A percentile compares a stretch with the other conserved stretches of the same genome.
Evolutionary conservation across 1,139 yeast genomes (phyloP).

Genomic region (Magnusiomyces tetraspermus): DNA sequence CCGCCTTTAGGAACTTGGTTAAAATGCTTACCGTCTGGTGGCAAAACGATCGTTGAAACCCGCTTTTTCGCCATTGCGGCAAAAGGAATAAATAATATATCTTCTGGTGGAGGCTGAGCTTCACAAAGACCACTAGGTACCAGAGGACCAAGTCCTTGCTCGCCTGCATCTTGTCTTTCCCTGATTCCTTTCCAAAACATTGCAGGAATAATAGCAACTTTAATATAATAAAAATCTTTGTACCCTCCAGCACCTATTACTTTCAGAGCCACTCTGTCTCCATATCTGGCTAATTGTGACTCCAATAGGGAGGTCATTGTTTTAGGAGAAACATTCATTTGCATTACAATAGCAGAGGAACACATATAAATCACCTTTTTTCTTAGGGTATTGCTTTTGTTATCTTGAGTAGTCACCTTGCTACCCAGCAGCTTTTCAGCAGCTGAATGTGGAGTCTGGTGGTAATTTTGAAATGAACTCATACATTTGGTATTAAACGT

Average conservation of each 20-base stretch:
- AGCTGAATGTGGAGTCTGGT: neutral
- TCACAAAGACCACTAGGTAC: neutral
- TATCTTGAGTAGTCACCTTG: neutral
- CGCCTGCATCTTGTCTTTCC: neutral
- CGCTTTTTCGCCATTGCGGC: neutral
- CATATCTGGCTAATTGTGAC: neutral
- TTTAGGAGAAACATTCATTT: neutral
- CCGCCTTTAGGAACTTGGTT: neutral
- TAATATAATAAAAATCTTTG: neutral
- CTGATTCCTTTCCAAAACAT: neutral
- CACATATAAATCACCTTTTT: neutral
- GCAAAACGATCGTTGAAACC: neutral
- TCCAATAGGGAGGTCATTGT: neutral
- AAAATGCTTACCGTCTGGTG: too few relatives aligned
- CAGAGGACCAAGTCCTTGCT: neutral
- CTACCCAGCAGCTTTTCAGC: neutral
- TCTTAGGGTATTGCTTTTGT: neutral
- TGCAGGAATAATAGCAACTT: neutral
- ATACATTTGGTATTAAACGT: neutral
- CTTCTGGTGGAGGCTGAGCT: neutral
- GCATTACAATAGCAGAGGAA: neutral
- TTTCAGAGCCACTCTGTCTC: neutral
- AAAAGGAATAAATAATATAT: neutral
- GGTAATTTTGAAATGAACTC: neutral
- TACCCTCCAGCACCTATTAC: neutral